A percentile compares a stretch with the other conserved stretches of the same genome.
These are phyloP conservation scores for Arctostaphylos glauca DNA, from an alignment of 148 eudicot genomes.

Conservation along the genomic window DNA sequence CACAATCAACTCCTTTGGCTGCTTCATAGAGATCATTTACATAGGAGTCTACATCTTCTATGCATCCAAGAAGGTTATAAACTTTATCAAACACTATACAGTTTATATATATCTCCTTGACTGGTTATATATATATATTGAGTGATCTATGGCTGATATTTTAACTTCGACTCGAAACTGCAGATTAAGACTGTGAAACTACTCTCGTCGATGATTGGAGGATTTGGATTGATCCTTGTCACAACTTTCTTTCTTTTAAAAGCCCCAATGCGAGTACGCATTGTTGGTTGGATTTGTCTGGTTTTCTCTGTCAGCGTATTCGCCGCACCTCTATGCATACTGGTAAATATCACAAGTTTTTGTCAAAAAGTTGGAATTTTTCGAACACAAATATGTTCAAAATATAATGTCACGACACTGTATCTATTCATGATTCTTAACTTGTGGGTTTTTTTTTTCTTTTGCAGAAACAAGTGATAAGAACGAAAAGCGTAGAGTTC, in stretches of 20 bases:
- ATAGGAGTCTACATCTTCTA: constrained; percentile 51
- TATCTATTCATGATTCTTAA: too few relatives aligned
- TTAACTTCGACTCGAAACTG: background rate
- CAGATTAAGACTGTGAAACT: constrained; percentile 52
- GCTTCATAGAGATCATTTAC: constrained; percentile 57
- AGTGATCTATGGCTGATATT: too few relatives aligned
- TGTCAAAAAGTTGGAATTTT: background rate
- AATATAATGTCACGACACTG: too few relatives aligned
- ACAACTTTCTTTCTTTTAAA: constrained; percentile 38
- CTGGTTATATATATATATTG: too few relatives aligned
- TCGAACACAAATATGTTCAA: too few relatives aligned
- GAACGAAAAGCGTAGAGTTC: constrained; percentile 77
- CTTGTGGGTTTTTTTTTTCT: background rate
- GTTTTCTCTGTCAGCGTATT: constrained; percentile 58
- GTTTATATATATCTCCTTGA: background rate
- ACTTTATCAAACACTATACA: background rate
- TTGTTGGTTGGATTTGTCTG: constrained; percentile 76
- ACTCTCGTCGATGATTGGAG: constrained; percentile 39
- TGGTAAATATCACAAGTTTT: constrained; percentile 35
- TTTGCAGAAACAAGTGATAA: constrained; percentile 61
- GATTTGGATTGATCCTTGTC: constrained; percentile 45
- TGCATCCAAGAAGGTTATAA: constrained; percentile 41
- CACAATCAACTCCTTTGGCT: constrained; percentile 62
- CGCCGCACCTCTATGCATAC: constrained; percentile 66
- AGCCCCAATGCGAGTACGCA: constrained; percentile 25